Evolutionary conservation across 495 filamentous ascomycete genomes (phyloP), one percentile per base, ranked within the genome.

Genomic region (Chlorociboria aeruginascens): DNA sequence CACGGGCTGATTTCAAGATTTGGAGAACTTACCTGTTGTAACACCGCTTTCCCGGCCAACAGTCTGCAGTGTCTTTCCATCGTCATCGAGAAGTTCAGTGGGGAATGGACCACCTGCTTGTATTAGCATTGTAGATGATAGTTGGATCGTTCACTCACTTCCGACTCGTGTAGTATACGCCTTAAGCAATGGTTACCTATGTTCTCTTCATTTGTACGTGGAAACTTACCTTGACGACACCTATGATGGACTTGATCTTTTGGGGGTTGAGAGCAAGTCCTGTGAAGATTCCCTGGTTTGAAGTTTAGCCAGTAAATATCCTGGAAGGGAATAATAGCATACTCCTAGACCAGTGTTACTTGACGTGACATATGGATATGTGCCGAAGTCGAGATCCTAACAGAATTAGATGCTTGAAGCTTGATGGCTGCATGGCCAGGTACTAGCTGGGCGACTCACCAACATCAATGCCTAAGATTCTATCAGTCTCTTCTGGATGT

Each of bases 291-390:
- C 89, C 89, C 16, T 29, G 33, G 29, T 31, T 36, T 36, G 13
- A 36, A 36, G 6, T 36, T 36, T 36, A 11, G 33, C 11, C 10
- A 6, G 10, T 14, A 36, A 36, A 36, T 6, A 36, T 11, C 7
- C 7, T 2, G 33, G 6, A 25, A 25, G 20, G 4, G 4, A 25
- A 25, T 25, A 2, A 25, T 1, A 25, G 1, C 20, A 2, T 1
- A 25, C 20, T 25, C 20, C 20, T 25, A 25, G 4, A 25, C 20
- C 20, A 25, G 20, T 25, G 4, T 25, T 25, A 25, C 20, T 25
- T 25, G 20, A 25, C 25, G 89, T 94, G 46, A 93, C 89, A 55
- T 76, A 90, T 48, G 88, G 88, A 59, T 90, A 93, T 45, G 81
- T 89, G 59, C 85, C 83, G 62, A 77, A 78, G 64, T 85, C 81